Evolutionary conservation across 331 rosid genomes (phyloP), one percentile per base, ranked within the genome.

Genomic region (Rhamnella rubrinervis): DNA sequence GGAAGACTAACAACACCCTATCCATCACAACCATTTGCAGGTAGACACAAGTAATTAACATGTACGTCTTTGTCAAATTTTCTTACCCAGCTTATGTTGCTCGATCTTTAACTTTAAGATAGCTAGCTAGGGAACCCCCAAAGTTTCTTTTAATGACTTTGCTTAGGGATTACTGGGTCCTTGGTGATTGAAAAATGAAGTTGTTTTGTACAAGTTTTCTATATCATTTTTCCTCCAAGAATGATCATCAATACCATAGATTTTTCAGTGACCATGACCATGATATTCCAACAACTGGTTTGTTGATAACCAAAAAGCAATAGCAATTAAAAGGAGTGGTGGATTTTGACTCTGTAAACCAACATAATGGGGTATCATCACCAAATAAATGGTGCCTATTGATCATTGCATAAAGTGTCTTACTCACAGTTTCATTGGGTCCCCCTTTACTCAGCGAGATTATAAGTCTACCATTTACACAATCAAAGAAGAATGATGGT

Each of bases 11-110:
- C 86, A 58, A 17, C 77, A 73, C 53, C 87, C 13, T 86, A 80
- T 77, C 79, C 85, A 57, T 72, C 90, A 68, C 91, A 85, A 39
- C 92, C 83, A 83, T 87, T 85, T 77, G 63, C 88, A 85, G 97
- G 92, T 91, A 80, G 55, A 75, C 64, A 80, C 52, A 63, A 63
- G 59, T 68, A 71, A 18, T 13, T 62, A 74, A 71, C 47, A 23
- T 56, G 71, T 47, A 23, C 52, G 71, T 71, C 74, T 63, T 31
- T 62, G 64, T 5, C 55, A 64, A 65, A 58, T 63, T 38, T 18
- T 17, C 21, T 52, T 18, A 40, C 13, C 47, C 9, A 40, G 47
- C 47, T 40, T 44, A 44, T 44, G 14, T 11, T 9, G 11, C 2
- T 44, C 10, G 47, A 1, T 40, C 14, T 11, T 44, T 7, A 9